Base-by-base conservation (phyloP, 2,329 filamentous ascomycete species). In the Fusarium sp. region DNA sequence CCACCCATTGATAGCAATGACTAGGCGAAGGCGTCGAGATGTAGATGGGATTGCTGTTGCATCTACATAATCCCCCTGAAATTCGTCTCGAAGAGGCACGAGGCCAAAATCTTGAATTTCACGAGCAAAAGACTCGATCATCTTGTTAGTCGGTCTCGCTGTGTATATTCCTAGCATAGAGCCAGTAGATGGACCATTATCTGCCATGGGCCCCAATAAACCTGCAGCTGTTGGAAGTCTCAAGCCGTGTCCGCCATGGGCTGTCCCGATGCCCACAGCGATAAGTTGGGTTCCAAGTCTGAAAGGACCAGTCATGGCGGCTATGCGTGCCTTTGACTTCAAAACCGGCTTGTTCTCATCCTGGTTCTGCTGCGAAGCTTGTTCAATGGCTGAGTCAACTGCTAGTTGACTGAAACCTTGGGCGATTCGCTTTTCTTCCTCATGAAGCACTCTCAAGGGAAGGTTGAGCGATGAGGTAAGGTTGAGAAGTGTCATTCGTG, bases 141-240 rank as follows among this genome's bases (percentile, higher is more conserved):
- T 93, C 78, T 94, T 91, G 55, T 90, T 89, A 1, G 92, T 92
- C 85, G 97, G 94, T 38, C 91, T 88, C 2, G 91, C 90, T 45
- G 92, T 92, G 77, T 97, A 97, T n/a, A 96, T 93, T 11, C 96
- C 96, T 76, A 98, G 98, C 41, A 98, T 83, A 40, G 92, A 89
- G 18, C 94, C 95, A 30, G 97, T 91, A 44, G 94, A 84, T 18
- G 96, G 87, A 8, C 91, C 88, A 67, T 92, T 96, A 40, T 94
- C 91, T 4, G 94, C 92, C 75, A 98, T 85, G 20, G 90, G 87
- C 13, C 94, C 95, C 1, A 98, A 83, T 56, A 97, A 89, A 2
- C 90, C 90, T 22, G 94, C 93, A 13, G 93, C 91, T 24, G 91
- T 90, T 4, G 90, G 90, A 2, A 90, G 86, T 20, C 91, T 90